phyloP scores from a whole-genome alignment of 208 protist species.

The Endotrypanum monterogeii region DNA sequence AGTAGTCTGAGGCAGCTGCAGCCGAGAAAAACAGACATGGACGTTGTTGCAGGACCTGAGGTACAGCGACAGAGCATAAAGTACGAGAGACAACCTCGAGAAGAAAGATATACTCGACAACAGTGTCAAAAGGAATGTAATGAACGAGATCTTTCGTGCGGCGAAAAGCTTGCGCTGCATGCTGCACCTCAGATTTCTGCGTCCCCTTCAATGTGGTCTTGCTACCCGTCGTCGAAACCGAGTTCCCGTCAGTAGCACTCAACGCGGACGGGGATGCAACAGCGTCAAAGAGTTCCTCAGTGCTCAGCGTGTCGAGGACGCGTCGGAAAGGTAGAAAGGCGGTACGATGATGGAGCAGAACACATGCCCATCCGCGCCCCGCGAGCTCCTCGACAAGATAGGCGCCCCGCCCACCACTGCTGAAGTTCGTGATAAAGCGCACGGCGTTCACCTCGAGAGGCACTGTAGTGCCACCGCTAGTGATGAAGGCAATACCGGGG shows the following conservation, averaged over 20 bases:
- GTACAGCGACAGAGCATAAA: slow-evolving; percentile 34
- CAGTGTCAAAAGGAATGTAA: slow-evolving; percentile 68
- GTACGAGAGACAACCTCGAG: slow-evolving; percentile 44
- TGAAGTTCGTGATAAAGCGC: slow-evolving; percentile 87
- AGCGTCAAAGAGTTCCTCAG: slow-evolving; percentile 47
- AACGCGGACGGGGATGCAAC: slow-evolving; percentile 3
- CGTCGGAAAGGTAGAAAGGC: slow-evolving; percentile 66
- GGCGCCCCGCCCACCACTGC: slow-evolving; percentile 77
- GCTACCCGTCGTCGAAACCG: not conserved
- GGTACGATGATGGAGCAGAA: slow-evolving; percentile 65
- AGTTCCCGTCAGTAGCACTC: not conserved
- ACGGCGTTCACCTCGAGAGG: slow-evolving; percentile 86
- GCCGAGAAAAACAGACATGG: slow-evolving; percentile 77
- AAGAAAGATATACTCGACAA: slow-evolving; percentile 83
- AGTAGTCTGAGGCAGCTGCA: slow-evolving; percentile 87
- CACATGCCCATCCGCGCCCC: slow-evolving; percentile 67
- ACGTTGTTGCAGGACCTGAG: slow-evolving; percentile 12
- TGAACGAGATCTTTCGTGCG: slow-evolving; percentile 42
- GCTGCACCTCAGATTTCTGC: slow-evolving; percentile 13
- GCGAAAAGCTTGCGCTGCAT: slow-evolving; percentile 35
- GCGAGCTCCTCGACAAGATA: slow-evolving; percentile 62
- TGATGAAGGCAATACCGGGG: slow-evolving; percentile 72
- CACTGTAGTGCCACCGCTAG: slow-evolving; percentile 78
- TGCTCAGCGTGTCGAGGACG: slow-evolving; percentile 46
- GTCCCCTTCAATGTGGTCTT: not conserved